Evolutionary conservation across 2,329 filamentous ascomycete species (phyloP).

Genomic region (Gyromitra esculenta): DNA sequence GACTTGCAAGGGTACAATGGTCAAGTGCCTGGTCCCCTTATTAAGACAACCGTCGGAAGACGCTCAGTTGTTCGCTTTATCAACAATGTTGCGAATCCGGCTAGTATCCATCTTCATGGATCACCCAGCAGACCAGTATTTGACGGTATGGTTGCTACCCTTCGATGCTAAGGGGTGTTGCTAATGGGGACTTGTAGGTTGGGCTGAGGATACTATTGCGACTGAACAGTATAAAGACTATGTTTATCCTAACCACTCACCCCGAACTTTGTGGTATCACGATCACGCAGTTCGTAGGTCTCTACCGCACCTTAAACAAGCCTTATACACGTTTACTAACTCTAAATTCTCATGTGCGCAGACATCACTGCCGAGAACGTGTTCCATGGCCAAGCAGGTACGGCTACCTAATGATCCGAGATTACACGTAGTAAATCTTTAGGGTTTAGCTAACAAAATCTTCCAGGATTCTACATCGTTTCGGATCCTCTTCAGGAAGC

Average conservation of each 20-base stretch:
- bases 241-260: conserved; percentile 61
- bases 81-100: conserved; percentile 63
- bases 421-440: background rate
- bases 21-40: conserved; percentile 67
- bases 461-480: conserved; percentile 64
- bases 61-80: conserved; percentile 64
- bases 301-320: background rate
- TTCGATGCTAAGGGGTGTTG: background rate
- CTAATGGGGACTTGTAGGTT: conserved; percentile 20
- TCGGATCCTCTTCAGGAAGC: conserved; percentile 64
- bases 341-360: conserved; percentile 35
- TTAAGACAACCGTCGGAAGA: conserved; percentile 64
- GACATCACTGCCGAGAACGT: conserved; percentile 66
- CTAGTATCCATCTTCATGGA: conserved; percentile 68
- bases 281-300: conserved; percentile 61
- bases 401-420: background rate
- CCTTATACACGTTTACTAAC: background rate
- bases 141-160: conserved; percentile 39
- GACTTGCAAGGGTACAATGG: conserved; percentile 67
- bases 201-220: conserved; percentile 63
- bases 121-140: conserved; percentile 61
- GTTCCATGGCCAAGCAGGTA: conserved; percentile 68
- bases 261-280: conserved; percentile 69
- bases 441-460: conserved; percentile 9
- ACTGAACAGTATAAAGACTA: conserved; percentile 65